Evolutionary conservation across 176 grass and related monocot genomes (phyloP).

Genomic region (Urochloa ruziziensis): DNA sequence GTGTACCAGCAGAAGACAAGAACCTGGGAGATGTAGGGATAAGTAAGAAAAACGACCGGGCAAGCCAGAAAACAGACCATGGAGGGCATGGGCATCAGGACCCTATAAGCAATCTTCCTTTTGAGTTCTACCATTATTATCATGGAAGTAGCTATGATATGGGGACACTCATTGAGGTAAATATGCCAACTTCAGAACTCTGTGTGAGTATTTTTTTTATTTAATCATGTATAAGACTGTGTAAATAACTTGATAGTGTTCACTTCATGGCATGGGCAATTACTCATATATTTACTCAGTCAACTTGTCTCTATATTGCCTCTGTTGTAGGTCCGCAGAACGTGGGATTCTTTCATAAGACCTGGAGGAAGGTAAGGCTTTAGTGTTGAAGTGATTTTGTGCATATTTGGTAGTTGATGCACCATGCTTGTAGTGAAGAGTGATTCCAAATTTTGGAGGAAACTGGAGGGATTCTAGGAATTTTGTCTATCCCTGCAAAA

Average conservation of each 20-base stretch:
- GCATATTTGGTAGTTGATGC: not conserved
- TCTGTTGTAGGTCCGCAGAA: conserved; percentile 81
- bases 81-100: conserved; percentile 43
- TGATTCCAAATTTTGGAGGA: not conserved
- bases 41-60: conserved; percentile 38
- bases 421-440: not conserved
- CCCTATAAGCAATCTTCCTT: conserved; percentile 68
- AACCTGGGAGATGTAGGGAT: conserved; percentile 24
- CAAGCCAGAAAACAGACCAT: conserved; percentile 29
- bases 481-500: too few species aligned
- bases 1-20: conserved; percentile 13
- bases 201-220: not conserved
- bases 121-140: conserved; percentile 98
- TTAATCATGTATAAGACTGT: not conserved
- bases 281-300: not conserved
- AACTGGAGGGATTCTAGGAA: not conserved
- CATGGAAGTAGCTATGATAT: conserved; percentile 92
- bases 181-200: conserved; percentile 35
- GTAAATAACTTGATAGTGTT: not conserved
- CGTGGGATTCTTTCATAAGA: conserved; percentile 93
- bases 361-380: conserved; percentile 76
- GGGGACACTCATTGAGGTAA: conserved; percentile 97
- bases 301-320: conserved; percentile 14
- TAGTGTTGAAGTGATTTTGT: not conserved
- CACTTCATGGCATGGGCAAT: conserved; percentile 3